Evolutionary conservation across 2,329 filamentous ascomycete genomes (phyloP).

Genomic region (Penicillium corylophilum): DNA sequence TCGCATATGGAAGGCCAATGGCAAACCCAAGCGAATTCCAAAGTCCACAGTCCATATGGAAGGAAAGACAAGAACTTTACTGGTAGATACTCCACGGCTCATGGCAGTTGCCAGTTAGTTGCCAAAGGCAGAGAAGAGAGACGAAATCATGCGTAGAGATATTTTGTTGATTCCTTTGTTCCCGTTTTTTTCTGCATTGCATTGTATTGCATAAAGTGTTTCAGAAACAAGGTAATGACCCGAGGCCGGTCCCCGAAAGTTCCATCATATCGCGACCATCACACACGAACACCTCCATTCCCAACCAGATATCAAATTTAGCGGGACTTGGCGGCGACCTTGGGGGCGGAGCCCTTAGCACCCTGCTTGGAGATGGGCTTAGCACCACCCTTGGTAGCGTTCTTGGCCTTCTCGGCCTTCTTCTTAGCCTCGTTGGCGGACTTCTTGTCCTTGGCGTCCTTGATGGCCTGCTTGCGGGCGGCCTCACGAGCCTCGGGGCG

Average conservation of each 20-base stretch:
- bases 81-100: neutral
- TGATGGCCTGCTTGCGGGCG: constrained; percentile 85
- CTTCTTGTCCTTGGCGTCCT: constrained; percentile 99
- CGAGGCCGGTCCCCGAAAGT: constrained; percentile 24
- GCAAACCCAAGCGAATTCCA: neutral
- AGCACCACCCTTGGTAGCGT: constrained; percentile 75
- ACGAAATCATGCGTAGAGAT: constrained; percentile 13
- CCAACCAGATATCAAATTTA: constrained; percentile 54
- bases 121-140: constrained; percentile 3
- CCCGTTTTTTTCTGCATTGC: constrained; percentile 28
- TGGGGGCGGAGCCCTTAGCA: constrained; percentile 82
- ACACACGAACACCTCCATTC: constrained; percentile 25
- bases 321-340: constrained; percentile 83
- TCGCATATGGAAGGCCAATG: neutral
- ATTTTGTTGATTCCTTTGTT: constrained; percentile 28
- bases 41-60: neutral
- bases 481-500: constrained; percentile 94
- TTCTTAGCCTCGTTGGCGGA: constrained; percentile 80
- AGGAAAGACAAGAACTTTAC: neutral
- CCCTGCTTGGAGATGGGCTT: constrained; percentile 92
- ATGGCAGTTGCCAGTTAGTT: neutral
- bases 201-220: constrained; percentile 27
- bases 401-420: constrained; percentile 99
- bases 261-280: constrained; percentile 30
- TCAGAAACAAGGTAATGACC: constrained; percentile 26